Evolutionary conservation across 2,329 filamentous ascomycete species (phyloP), one percentile per base, ranked within the genome.

Genomic region (Graphilbum ipis-grandicollis): DNA sequence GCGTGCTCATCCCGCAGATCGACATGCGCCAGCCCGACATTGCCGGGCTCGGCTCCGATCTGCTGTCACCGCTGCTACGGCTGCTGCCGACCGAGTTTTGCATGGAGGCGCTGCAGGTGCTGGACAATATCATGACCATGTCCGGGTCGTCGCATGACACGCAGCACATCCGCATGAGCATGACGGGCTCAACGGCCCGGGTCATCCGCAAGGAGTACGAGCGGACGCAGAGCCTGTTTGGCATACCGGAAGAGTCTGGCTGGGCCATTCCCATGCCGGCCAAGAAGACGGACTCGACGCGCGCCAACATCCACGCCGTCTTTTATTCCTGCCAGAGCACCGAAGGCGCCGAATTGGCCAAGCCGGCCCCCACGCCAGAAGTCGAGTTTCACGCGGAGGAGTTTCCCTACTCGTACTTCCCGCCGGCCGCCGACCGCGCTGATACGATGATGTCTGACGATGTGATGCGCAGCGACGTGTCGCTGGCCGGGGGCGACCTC

Each of bases 231-330:
- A 94, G 85, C 50, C 60, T 98, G 25, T 98, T 96, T 53, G 92
- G 92, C 21, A 96, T 98, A 40, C 90, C 90, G 0, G 88, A 96
- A 52, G 78, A 85, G 18, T 90, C 83, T 14, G 90, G 90, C 2
- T 98, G 90, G 90, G 90, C 90, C 0, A 84, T 98, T 32, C 88
- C 90, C 0, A 74, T 92, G 52, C 90, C 90, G 14, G 88, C 88
- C 1, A 79, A 81, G 39, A 88, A 93, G 59, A 90, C 86, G 1
- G 77, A 79, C 37, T 72, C 76, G 25, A 96, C 90, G 4, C 71
- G 90, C 39, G 72, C 78, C 40, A 98, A 98, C 48, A 90, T 98
- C 3, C 88, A 96, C 53, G 84, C 86, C 0, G 86, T 90, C 1
- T 96, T 94, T 56, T 93, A 93, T 56, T 93, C 86, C 44, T 94